Base-by-base conservation (phyloP, 805 yeast species). In the Yamadazyma endophytica region DNA sequence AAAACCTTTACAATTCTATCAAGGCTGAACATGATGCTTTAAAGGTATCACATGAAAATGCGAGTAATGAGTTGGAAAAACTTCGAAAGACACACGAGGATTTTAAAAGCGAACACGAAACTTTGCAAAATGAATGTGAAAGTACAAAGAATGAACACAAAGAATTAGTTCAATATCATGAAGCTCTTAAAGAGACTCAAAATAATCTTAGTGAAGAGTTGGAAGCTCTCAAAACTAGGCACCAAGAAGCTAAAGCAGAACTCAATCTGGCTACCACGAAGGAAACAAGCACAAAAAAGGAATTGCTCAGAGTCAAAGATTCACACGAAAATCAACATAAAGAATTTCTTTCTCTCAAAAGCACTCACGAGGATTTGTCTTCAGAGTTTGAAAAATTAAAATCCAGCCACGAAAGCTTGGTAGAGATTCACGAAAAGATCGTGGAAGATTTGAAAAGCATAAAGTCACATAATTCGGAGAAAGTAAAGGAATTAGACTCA, bases 121-220 rank as follows among this genome's bases (percentile, higher is more conserved):
- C 15, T 13, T 25, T 36, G 19, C 12, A 15, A 9, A 27, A 24
- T 11, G 25, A 28, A 18, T 15, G 23, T 5, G 20, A 19, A 19
- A 11, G 8, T 19, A 19, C 21, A 13, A 30, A 13, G 19, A 14
- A 24, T 13, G 27, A 23, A 9, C 13, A 24, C 11, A 23, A 23
- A 18, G 20, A 14, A n/a, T 19, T 7, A 23, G 26, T 7, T 9
- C 13, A 11, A 8, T 11, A 23, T 11, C 9, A 23, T 8, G 22
- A 21, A 6, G 16, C 9, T 15, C 11, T 21, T 4, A 21, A 7
- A 4, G 14, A 28, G 12, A n/a, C 16, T 3, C 31, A 21, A 18
- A 23, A 26, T 17, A n/a, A 26, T 11, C 7, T 20, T 7, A 18
- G 24, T 4, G 31, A 33, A 22, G 34, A 29, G 17, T 17, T 31